Conservation (phyloP, 2,329 filamentous ascomycete genomes). For the Bimuria novae-zelandiae region DNA sequence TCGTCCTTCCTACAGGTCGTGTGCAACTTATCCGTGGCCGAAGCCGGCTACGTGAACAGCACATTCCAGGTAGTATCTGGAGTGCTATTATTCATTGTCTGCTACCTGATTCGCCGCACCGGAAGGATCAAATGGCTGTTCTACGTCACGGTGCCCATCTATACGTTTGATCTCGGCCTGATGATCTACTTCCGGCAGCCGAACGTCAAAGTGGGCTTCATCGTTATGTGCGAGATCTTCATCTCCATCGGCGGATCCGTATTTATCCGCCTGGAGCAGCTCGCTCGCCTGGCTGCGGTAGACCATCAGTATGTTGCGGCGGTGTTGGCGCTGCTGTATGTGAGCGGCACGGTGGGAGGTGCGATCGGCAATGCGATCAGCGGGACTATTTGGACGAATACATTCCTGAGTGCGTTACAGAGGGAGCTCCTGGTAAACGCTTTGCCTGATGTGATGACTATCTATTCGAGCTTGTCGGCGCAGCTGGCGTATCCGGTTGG, state of each 20-base stretch:
- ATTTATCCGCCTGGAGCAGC: conserved; percentile 57
- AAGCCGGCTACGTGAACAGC: conserved; percentile 62
- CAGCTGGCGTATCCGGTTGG: conserved; percentile 60
- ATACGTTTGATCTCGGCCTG: conserved; percentile 65
- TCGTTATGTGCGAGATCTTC: conserved; percentile 22
- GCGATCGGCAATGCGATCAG: conserved; percentile 3
- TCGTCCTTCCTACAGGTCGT: conserved; percentile 61
- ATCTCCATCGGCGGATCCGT: conserved; percentile 44
- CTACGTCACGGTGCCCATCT: conserved; percentile 62
- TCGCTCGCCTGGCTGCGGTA: conserved; percentile 54
- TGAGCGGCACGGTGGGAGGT: background rate
- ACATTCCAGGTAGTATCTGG: conserved; percentile 62
- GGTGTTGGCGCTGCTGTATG: conserved; percentile 61
- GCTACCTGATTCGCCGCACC: conserved; percentile 55
- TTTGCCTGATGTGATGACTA: conserved; percentile 38
- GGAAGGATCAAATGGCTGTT: conserved; percentile 62
- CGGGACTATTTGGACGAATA: conserved; percentile 7
- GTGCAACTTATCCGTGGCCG: conserved; percentile 60
- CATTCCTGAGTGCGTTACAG: conserved; percentile 16
- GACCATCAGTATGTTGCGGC: conserved; percentile 61
- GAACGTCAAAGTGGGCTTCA: conserved; percentile 43
- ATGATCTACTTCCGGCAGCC: conserved; percentile 48
- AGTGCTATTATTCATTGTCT: conserved; percentile 53
- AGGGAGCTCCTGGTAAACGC: conserved; percentile 47
- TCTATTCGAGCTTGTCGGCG: conserved; percentile 58